Base-by-base conservation (phyloP, 2,329 filamentous ascomycete genomes). In the Trichophaea hybrida region DNA sequence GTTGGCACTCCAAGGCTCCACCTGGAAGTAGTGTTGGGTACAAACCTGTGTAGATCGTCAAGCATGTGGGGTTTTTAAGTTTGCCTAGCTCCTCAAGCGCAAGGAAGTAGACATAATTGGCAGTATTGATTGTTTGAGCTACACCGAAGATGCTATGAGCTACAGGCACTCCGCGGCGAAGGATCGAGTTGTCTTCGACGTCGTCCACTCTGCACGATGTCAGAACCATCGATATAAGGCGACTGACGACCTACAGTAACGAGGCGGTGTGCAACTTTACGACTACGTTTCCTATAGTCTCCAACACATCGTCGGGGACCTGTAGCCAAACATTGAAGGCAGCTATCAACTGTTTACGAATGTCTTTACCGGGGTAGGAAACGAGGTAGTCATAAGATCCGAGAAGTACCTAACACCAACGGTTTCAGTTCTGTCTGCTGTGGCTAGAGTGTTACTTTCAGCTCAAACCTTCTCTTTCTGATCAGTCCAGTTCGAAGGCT, bases 261-360 rank as follows among this genome's bases (percentile, higher is more conserved):
- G 86, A 90, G 2, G 88, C 83, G 43, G 88, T 91, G 73, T 94
- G 88, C 51, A 94, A 78, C 86, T 91, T 91, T 67, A 84, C 85
- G 8, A 94, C 81, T 3, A 89, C 86, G 62, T 80, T 81, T 33
- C 84, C 90, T 68, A 94, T 91, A 61, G 89, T 76, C 46, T 80
- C 79, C 59, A 94, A 77, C 66, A 80, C 82, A 61, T 81, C 78
- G 6, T 77, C 71, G 0, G 88, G 87, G 17, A 94, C 86, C 59
- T 85, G 77, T 13, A 94, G 75, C 83, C 85, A 90, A 55, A 78
- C 78, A 70, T 94, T 88, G 76, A 94, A 94, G 48, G 87, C 84
- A 48, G 78, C 79, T 69, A 94, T 88, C 68, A 91, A 77, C 73
- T 87, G 84, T 50, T 83, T 79, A 65, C 89, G 82, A 69, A 94